Conservation (phyloP, 495 filamentous ascomycete genomes). For the Stereocaulon alpinum region DNA sequence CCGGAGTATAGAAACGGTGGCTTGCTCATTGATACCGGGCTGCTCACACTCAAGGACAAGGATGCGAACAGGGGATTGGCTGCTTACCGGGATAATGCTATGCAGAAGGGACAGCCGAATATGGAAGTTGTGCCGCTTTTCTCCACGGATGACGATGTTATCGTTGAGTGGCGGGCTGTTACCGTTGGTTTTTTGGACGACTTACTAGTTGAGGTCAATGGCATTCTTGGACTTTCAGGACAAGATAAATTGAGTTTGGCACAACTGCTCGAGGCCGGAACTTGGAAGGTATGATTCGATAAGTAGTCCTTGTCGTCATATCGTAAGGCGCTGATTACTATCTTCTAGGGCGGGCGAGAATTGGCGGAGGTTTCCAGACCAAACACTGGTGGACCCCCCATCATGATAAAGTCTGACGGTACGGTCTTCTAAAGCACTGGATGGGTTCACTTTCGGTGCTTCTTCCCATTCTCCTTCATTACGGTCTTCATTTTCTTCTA, state of each 20-base stretch:
- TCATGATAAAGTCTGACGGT: slow-evolving; percentile 91
- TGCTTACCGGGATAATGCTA: slow-evolving; percentile 62
- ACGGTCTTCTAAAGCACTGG: slow-evolving; percentile 63
- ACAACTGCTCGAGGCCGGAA: slow-evolving; percentile 61
- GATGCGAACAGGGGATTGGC: slow-evolving; percentile 53
- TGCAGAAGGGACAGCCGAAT: slow-evolving; percentile 62
- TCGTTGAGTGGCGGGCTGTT: slow-evolving; percentile 60
- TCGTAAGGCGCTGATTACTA: too few species aligned
- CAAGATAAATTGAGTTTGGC: slow-evolving; percentile 47
- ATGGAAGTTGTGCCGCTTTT: slow-evolving; percentile 59
- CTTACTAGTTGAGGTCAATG: slow-evolving; percentile 52
- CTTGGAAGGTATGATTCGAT: slow-evolving; percentile 60
- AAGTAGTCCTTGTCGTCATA: too few species aligned
- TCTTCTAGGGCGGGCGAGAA: slow-evolving; percentile 74
- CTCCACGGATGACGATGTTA: slow-evolving; percentile 53
- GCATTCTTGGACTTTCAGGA: slow-evolving; percentile 43
- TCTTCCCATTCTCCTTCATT: too few species aligned
- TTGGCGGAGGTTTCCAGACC: slow-evolving; percentile 91
- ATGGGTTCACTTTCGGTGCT: background rate
- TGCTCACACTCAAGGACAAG: slow-evolving; percentile 48
- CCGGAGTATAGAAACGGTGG: slow-evolving; percentile 65
- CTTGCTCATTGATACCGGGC: slow-evolving; percentile 54
- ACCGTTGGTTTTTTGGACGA: slow-evolving; percentile 60
- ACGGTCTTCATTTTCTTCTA: too few species aligned
- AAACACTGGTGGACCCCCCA: slow-evolving; percentile 93